A percentile compares a stretch with the other conserved stretches of the same genome.
Conservation (phyloP, 139 green algal species). For the Chlamydomonas schloesseri region DNA sequence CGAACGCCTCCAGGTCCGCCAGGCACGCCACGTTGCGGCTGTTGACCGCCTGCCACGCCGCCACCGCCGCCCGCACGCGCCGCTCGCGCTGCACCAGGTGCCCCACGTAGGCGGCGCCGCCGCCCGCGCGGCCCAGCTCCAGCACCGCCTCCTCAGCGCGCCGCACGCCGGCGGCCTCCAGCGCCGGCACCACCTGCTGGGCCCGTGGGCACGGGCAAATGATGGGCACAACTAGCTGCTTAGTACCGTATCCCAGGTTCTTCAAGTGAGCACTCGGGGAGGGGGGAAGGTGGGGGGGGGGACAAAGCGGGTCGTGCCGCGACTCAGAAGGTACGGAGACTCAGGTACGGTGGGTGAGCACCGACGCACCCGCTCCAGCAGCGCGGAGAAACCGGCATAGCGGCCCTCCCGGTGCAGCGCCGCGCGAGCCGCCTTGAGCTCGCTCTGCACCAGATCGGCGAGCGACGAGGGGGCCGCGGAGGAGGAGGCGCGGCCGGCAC, state of each 20-base stretch:
- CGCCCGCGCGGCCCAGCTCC: neutral
- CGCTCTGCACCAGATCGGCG: neutral
- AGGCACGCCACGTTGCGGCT: neutral
- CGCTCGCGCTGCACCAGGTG: neutral
- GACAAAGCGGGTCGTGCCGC: too few relatives aligned
- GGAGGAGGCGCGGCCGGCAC: too few relatives aligned
- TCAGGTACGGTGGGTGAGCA: too few relatives aligned
- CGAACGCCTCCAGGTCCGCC: slow-evolving; percentile 6
- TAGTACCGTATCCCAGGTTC: too few relatives aligned
- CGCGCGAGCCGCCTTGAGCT: neutral
- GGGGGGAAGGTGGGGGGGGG: too few relatives aligned
- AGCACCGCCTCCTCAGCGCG: neutral
- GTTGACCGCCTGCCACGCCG: neutral
- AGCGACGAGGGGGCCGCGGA: too few relatives aligned
- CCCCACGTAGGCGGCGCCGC: neutral
- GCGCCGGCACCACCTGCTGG: neutral
- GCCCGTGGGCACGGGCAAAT: too few relatives aligned
- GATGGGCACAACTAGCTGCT: too few relatives aligned
- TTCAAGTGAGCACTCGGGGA: too few relatives aligned
- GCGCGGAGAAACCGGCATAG: neutral
- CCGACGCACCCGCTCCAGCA: neutral
- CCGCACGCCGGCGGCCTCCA: neutral
- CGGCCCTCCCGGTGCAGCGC: neutral
- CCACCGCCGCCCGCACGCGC: neutral
- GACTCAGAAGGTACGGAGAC: too few relatives aligned